Evolutionary conservation across 306 rosid genomes (phyloP).

Genomic region (Quercus glauca): DNA sequence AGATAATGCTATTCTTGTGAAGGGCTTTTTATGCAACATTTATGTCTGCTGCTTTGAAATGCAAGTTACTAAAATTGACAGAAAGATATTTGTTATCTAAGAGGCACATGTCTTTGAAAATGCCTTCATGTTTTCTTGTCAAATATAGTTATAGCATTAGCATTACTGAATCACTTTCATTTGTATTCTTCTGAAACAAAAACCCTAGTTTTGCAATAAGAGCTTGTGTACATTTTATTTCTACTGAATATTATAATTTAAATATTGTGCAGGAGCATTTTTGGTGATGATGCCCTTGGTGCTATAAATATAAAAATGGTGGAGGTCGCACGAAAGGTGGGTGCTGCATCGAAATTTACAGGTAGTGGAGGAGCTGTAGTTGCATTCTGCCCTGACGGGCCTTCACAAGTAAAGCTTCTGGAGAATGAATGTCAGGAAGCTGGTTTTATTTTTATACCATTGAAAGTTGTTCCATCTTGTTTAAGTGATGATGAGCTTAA

Average conservation of each 20-base stretch:
- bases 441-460: conserved; percentile 56
- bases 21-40: neutral
- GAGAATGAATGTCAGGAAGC: conserved; percentile 66
- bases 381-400: conserved; percentile 76
- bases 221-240: neutral
- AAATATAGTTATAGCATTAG: too few species aligned
- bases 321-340: conserved; percentile 78
- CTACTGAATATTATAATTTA: conserved; percentile 11
- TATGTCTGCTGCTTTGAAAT: too few species aligned
- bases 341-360: conserved; percentile 93
- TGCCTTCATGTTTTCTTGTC: too few species aligned
- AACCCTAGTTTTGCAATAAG: neutral
- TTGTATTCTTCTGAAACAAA: neutral
- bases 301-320: conserved; percentile 81
- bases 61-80: too few species aligned
- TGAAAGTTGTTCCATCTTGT: conserved; percentile 53
- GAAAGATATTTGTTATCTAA: too few species aligned
- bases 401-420: conserved; percentile 65
- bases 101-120: too few species aligned
- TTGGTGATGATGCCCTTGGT: conserved; percentile 84
- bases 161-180: too few species aligned
- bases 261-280: conserved; percentile 59
- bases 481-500: conserved; percentile 60
- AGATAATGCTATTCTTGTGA: neutral
- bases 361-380: conserved; percentile 98